Percentiles rank a stretch among this genome's conserved stretches.
These are phyloP conservation scores for Alectoria sarmentosa DNA, from an alignment of 495 filamentous ascomycete species.

Conservation along the genomic window DNA sequence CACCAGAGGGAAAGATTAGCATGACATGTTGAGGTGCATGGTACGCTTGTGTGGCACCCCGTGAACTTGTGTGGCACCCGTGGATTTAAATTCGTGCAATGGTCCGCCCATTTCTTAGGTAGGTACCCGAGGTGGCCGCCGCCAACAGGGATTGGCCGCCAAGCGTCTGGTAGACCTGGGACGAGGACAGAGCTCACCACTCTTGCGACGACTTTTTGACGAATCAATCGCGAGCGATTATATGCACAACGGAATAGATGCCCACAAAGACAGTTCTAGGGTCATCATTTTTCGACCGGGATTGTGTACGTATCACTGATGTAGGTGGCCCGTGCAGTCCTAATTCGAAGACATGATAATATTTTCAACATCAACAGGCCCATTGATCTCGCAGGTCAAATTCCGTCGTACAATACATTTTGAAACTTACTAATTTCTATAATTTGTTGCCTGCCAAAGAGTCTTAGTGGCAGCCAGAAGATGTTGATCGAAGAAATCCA, in stretches of 20 bases:
- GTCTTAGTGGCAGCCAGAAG: not conserved
- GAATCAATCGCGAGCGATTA: not conserved
- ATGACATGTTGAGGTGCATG: no score
- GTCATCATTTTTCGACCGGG: no score
- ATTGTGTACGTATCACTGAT: no score
- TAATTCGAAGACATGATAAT: not conserved
- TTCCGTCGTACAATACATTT: no score
- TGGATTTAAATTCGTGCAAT: no score
- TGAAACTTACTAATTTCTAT: no score
- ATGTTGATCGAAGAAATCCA: not conserved
- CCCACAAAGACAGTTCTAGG: not conserved
- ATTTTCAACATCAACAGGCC: no score
- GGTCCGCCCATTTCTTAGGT: not conserved
- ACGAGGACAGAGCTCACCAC: not conserved
- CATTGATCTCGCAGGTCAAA: no score
- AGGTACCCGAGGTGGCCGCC: not conserved
- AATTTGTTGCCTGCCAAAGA: not conserved
- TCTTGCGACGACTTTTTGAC: not conserved
- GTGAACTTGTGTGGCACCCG: no score
- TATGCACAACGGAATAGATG: not conserved
- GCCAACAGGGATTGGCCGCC: constrained; percentile 1
- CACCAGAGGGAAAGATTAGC: no score
- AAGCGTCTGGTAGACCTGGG: not conserved
- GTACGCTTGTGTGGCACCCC: no score
- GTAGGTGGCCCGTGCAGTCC: not conserved